Evolutionary conservation across 2,329 filamentous ascomycete genomes (phyloP), one percentile per base, ranked within the genome.

Genomic region (Aureobasidium sp.): DNA sequence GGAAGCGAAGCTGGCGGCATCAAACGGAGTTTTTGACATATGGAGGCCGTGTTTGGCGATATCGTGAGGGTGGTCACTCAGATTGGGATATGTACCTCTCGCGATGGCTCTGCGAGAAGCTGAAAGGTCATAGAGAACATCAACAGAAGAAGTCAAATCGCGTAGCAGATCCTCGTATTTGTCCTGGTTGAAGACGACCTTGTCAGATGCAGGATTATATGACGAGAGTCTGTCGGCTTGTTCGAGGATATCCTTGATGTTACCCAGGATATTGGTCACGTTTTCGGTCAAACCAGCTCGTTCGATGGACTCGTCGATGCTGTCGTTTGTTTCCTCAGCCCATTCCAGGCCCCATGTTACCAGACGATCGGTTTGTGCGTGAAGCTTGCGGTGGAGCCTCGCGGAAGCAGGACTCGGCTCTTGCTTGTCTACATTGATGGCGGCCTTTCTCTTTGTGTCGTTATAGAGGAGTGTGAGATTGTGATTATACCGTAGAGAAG

Each of bases 321-420:
- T 82, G 16, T 77, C 78, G 66, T 79, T 82, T 39, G 69, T 71
- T 16, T 78, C 81, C 63, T 86, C 85, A 61, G 86, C 89, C 89
- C 89, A 93, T 72, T 91, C 87, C 58, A 91, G 77, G 0, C 89
- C 89, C 89, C 89, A 93, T 63, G 85, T 87, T 63, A 90, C 85
- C 50, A 92, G 78, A 16, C 89, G 82, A 75, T 91, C 88, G 72
- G 90, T 90, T 69, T 92, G 89, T 66, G 91, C 91, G 65, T 87
- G 83, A 66, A 91, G 83, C 72, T 90, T 90, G 65, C 88, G 86
- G 71, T 91, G 87, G 36, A 92, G 77, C 16, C 83, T 81, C 69
- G 86, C 85, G 70, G 89, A 83, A 66, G 90, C 87, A 29, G 88
- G 87, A 50, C 71, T 73, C n/a, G 70, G 86, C 80, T 69, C 87